Percentiles rank a stretch among this genome's conserved stretches.
phyloP scores from a whole-genome alignment of 345 rosid species.

The Corchorus capsularis region DNA sequence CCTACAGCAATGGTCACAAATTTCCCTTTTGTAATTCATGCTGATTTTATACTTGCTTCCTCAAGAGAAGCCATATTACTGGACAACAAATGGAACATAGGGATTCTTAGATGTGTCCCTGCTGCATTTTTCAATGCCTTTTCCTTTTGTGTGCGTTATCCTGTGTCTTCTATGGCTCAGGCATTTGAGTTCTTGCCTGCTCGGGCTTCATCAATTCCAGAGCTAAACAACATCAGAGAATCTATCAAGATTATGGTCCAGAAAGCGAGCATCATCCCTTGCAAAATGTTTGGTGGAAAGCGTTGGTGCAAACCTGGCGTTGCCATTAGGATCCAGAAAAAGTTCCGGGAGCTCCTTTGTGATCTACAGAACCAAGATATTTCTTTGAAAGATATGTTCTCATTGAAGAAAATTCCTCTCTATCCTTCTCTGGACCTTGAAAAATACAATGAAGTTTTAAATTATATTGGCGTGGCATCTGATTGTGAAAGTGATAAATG shows the following conservation, averaged over 20 bases:
- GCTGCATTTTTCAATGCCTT: not conserved
- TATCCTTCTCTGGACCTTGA: not conserved
- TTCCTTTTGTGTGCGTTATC: not conserved
- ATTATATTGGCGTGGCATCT: not conserved
- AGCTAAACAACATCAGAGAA: not conserved
- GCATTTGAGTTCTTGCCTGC: not conserved
- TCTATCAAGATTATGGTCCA: not conserved
- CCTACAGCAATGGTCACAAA: slow-evolving; percentile 6
- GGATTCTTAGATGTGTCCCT: not conserved
- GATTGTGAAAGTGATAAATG: not conserved
- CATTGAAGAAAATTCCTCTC: not conserved
- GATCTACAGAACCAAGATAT: not conserved
- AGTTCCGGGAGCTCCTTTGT: not conserved
- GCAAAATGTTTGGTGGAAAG: not conserved
- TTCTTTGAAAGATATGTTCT: not conserved
- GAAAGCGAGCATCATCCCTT: not conserved
- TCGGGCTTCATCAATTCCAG: not conserved
- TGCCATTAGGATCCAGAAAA: not conserved
- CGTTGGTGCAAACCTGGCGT: not conserved
- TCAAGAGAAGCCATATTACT: not conserved
- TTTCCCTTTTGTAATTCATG: not conserved
- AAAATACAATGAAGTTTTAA: not conserved
- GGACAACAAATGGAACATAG: not conserved
- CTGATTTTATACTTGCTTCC: slow-evolving; percentile 3
- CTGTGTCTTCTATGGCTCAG: not conserved